phyloP scores from a whole-genome alignment of 2,329 filamentous ascomycete genomes.

The Simplicillium aogashimaense region DNA sequence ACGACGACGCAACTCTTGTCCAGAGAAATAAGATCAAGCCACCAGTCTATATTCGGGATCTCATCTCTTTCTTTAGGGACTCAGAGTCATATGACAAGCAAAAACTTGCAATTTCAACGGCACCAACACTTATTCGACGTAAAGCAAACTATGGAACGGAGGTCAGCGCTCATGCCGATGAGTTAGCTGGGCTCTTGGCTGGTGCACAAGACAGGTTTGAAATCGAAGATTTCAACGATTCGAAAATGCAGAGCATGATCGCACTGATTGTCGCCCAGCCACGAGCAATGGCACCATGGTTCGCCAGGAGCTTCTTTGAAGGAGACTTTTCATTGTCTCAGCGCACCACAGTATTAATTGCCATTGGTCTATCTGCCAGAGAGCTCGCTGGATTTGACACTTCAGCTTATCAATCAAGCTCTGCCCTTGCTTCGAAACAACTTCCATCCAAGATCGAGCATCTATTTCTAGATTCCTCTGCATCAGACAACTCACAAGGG shows the following conservation, averaged over 20 bases:
- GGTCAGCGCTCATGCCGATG: slow-evolving; percentile 72
- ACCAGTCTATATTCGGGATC: slow-evolving; percentile 83
- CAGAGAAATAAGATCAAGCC: slow-evolving; percentile 72
- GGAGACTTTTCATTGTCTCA: slow-evolving; percentile 87
- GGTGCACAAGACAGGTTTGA: slow-evolving; percentile 82
- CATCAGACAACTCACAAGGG: slow-evolving; percentile 7
- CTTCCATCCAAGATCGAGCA: slow-evolving; percentile 66
- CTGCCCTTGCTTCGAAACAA: slow-evolving; percentile 69
- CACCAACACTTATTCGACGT: slow-evolving; percentile 71
- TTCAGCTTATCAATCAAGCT: slow-evolving; percentile 36
- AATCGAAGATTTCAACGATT: slow-evolving; percentile 64
- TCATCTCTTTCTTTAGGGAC: slow-evolving; percentile 70
- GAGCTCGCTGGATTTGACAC: slow-evolving; percentile 72
- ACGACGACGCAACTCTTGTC: slow-evolving; percentile 83
- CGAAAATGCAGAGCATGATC: slow-evolving; percentile 71
- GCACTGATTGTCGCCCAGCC: slow-evolving; percentile 71
- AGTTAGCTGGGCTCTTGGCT: slow-evolving; percentile 66
- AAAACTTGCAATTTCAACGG: slow-evolving; percentile 66
- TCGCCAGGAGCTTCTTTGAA: slow-evolving; percentile 76
- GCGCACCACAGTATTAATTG: slow-evolving; percentile 69
- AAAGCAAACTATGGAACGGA: slow-evolving; percentile 86
- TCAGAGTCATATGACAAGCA: slow-evolving; percentile 79
- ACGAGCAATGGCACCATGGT: slow-evolving; percentile 70
- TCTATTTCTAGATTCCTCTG: slow-evolving; percentile 43
- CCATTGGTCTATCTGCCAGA: slow-evolving; percentile 70